These are phyloP conservation scores for Exophiala aquamarina DNA, from an alignment of 2,329 filamentous ascomycete genomes.

Conservation along the genomic window DNA sequence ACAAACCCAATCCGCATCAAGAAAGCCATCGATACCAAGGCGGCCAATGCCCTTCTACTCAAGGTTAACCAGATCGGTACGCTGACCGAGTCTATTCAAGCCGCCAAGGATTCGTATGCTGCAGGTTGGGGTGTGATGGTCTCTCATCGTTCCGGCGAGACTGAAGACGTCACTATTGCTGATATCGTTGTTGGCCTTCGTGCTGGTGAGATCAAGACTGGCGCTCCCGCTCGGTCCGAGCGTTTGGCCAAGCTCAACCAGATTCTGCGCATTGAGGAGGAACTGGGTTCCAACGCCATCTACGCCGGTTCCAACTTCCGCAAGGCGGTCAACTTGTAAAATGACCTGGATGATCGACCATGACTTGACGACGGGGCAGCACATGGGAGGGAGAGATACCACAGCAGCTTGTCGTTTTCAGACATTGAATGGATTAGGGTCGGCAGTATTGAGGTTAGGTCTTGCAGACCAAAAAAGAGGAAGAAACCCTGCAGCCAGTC, in stretches of 20 bases:
- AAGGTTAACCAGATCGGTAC: constrained; percentile 99
- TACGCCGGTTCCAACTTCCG: constrained; percentile 94
- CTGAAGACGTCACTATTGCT: constrained; percentile 98
- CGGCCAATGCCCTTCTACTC: constrained; percentile 94
- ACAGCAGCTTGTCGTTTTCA: too few relatives aligned
- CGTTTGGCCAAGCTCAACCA: constrained; percentile 99
- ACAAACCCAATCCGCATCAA: constrained; percentile 99
- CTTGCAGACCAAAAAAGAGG: too few relatives aligned
- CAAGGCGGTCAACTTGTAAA: constrained; percentile 82
- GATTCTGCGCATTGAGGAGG: constrained; percentile 99
- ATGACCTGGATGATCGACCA: neutral
- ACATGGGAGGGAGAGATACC: too few relatives aligned
- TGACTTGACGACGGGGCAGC: too few relatives aligned
- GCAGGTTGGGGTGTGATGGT: constrained; percentile 99
- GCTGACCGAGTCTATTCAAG: constrained; percentile 97
- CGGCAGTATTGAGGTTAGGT: too few relatives aligned
- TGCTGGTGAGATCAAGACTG: constrained; percentile 97
- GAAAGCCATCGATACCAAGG: constrained; percentile 99
- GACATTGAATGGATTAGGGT: too few relatives aligned
- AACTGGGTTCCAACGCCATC: constrained; percentile 87
- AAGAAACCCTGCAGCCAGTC: too few relatives aligned
- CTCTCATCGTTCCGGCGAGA: constrained; percentile 98
- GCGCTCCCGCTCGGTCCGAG: constrained; percentile 93
- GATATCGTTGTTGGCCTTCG: constrained; percentile 97
- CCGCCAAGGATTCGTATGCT: constrained; percentile 95